Evolutionary conservation across 805 yeast genomes (phyloP), one percentile per base, ranked within the genome.

Genomic region (Zygoascus ofunaensis): DNA sequence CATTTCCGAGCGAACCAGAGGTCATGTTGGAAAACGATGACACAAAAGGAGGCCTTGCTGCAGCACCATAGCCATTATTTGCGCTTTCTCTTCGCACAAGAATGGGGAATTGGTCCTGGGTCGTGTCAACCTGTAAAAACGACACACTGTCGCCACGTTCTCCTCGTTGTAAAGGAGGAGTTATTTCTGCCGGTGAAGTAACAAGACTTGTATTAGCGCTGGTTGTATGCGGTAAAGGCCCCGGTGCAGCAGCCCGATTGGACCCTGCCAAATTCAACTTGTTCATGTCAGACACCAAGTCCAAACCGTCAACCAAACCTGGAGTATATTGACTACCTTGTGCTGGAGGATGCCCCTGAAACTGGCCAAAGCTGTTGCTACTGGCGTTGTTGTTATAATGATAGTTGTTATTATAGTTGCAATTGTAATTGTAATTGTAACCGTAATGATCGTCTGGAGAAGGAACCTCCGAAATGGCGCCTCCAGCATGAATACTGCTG

Each of bases 101-200:
- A 23, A 60, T 59, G 18, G 64, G 64, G 40, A 60, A 60, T 46
- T 60, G 53, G 44, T 60, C 63, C 15, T 58, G 59, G 12, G 63
- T 60, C 12, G 63, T 60, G 37, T 56, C 60, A 17, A 51, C 60
- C 39, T 59, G 55, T 20, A 56, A 46, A 49, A 50, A 49, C 12
- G 53, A 48, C 10, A 17, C 35, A 17, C 32, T 8, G n/a, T 19
- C 28, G 19, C 15, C 21, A 28, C 5, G 14, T 8, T 5, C 17
- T 3, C 23, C 32, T 18, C 26, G 32, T 14, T 32, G 24, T 17
- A 32, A 41, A 26, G 45, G 45, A 4, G 46, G 42, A 22, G 46
- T 43, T 12, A 22, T 43, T 17, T 43, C 36, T 3, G 39, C 34
- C 19, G 46, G 37, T 12, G 43, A 36, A 20, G 23, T 7, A n/a